These are phyloP conservation scores for Neopestalotiopsis clavispora DNA, from an alignment of 2,329 filamentous ascomycete genomes.

Conservation along the genomic window DNA sequence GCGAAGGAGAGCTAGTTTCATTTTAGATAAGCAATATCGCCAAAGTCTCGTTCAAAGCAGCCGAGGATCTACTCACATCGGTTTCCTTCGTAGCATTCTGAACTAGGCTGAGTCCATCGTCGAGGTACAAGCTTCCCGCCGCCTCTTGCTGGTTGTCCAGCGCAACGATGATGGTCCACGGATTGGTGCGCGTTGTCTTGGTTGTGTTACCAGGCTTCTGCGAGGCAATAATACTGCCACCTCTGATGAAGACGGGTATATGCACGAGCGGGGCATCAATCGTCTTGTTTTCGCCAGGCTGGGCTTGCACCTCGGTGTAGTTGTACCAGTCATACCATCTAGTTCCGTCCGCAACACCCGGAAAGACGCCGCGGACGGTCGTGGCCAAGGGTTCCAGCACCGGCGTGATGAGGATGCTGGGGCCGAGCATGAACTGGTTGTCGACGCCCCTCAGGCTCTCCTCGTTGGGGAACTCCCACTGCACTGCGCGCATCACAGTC, in stretches of 20 bases:
- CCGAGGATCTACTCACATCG: conserved; percentile 37
- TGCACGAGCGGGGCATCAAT: conserved; percentile 61
- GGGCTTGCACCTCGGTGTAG: conserved; percentile 53
- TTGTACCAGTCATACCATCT: conserved; percentile 84
- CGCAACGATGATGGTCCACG: conserved; percentile 71
- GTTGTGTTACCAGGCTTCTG: conserved; percentile 75
- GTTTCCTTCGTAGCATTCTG: conserved; percentile 61
- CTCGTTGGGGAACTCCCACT: conserved; percentile 77
- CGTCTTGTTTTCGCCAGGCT: conserved; percentile 43
- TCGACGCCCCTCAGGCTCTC: conserved; percentile 68
- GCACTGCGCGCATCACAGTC: conserved; percentile 74
- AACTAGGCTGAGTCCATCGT: conserved; percentile 72
- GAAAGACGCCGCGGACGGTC: conserved; percentile 71
- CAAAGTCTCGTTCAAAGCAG: neutral
- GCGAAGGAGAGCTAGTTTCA: neutral
- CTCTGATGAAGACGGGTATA: conserved; percentile 76
- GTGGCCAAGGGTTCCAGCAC: conserved; percentile 67
- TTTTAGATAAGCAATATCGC: neutral
- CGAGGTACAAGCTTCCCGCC: conserved; percentile 69
- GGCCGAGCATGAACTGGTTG: conserved; percentile 74
- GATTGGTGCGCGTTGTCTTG: conserved; percentile 62
- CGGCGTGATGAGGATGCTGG: conserved; percentile 68
- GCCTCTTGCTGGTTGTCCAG: conserved; percentile 60
- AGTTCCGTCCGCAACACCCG: conserved; percentile 62
- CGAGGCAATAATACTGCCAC: conserved; percentile 69